Conservation (phyloP, 139 green algal genomes). For the Picochlorum sp. region DNA sequence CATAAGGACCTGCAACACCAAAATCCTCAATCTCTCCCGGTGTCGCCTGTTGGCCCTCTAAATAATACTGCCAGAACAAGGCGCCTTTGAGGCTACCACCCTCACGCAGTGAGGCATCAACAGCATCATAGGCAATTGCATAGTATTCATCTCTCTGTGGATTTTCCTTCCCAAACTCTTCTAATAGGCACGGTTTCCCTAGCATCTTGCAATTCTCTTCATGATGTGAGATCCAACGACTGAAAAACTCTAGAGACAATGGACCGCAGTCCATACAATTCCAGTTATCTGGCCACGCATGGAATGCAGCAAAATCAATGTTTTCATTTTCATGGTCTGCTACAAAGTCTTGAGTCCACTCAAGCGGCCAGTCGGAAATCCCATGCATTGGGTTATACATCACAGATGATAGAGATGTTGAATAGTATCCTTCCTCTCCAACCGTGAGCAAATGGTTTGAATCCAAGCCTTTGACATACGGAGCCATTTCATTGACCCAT, state of each 20-base stretch:
- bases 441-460: slow-evolving; percentile 29
- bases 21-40: slow-evolving; percentile 26
- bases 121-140: slow-evolving; percentile 18
- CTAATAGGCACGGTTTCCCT: slow-evolving; percentile 31
- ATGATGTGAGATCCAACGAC: slow-evolving; percentile 17
- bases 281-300: slow-evolving; percentile 29
- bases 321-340: slow-evolving; percentile 15
- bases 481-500: slow-evolving; percentile 38
- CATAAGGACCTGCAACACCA: slow-evolving; percentile 34
- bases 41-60: slow-evolving; percentile 11
- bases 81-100: slow-evolving; percentile 18
- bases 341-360: slow-evolving; percentile 30
- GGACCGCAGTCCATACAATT: not conserved
- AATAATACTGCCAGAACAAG: slow-evolving; percentile 19
- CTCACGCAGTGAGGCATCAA: slow-evolving; percentile 18
- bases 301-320: slow-evolving; percentile 38
- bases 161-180: slow-evolving; percentile 36
- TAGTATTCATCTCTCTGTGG: slow-evolving; percentile 17
- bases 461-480: slow-evolving; percentile 35
- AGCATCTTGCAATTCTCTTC: slow-evolving; percentile 8
- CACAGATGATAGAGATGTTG: slow-evolving; percentile 9
- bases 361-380: slow-evolving; percentile 9
- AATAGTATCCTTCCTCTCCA: slow-evolving; percentile 31
- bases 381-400: slow-evolving; percentile 12
- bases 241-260: not conserved